phyloP scores from a whole-genome alignment of 345 rosid species.

The Clausena lansium region DNA sequence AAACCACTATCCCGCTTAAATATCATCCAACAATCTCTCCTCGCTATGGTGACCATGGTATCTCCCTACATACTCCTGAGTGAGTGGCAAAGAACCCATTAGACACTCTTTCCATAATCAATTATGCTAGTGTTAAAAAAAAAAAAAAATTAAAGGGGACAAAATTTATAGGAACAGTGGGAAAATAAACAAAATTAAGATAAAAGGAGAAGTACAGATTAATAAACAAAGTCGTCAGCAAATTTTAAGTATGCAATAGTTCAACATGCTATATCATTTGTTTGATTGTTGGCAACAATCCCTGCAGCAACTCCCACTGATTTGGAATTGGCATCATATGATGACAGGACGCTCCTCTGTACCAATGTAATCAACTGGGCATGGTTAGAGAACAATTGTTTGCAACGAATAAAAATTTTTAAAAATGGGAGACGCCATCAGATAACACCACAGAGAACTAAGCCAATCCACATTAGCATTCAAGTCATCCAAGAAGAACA shows the following conservation, averaged over 20 bases:
- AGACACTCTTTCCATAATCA: conserved; percentile 2
- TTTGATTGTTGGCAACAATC: conserved; percentile 35
- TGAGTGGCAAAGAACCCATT: conserved; percentile 4
- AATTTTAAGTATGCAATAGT: conserved; percentile 20
- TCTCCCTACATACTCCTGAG: conserved; percentile 16
- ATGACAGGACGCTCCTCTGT: conserved; percentile 51
- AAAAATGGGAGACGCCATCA: neutral
- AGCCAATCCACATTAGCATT: neutral
- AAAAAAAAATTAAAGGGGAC: neutral
- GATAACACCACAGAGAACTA: neutral
- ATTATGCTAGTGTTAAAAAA: neutral
- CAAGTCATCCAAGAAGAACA: conserved; percentile 1
- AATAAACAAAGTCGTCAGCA: conserved; percentile 16
- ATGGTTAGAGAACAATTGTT: conserved; percentile 15
- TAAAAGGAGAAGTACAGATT: neutral
- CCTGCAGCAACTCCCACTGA: conserved; percentile 33
- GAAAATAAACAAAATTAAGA: conserved; percentile 1
- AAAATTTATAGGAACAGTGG: neutral
- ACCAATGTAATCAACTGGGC: conserved; percentile 34
- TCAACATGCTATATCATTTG: conserved; percentile 41
- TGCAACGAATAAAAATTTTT: neutral
- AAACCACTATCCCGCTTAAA: conserved; percentile 8
- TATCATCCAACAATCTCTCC: conserved; percentile 4
- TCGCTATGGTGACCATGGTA: conserved; percentile 2
- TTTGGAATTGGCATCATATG: conserved; percentile 39